A percentile compares a stretch with the other conserved stretches of the same genome.
phyloP scores from a whole-genome alignment of 2,329 filamentous ascomycete genomes.

The Cytospora chrysosperma region DNA sequence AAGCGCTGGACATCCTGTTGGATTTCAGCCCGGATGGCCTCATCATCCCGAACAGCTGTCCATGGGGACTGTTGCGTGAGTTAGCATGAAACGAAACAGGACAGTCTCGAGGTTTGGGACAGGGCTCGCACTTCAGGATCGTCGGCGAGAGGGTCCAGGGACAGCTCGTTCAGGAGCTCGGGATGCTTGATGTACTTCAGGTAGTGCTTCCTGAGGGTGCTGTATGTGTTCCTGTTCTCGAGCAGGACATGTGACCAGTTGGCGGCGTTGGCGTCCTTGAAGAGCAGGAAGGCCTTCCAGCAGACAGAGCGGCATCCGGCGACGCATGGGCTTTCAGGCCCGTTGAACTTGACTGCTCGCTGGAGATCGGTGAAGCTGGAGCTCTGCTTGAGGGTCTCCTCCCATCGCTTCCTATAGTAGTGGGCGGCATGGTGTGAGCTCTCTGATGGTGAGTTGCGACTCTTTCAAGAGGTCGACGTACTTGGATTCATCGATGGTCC shows the following conservation, averaged over 20 bases:
- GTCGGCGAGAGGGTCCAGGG: conserved; percentile 81
- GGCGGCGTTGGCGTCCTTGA: conserved; percentile 61
- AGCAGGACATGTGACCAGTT: conserved; percentile 68
- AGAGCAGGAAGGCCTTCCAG: conserved; percentile 90
- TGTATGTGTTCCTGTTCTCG: conserved; percentile 72
- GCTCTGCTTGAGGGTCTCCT: conserved; percentile 58
- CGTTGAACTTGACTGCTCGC: conserved; percentile 61
- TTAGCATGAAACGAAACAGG: conserved; percentile 13
- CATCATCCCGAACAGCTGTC: conserved; percentile 82
- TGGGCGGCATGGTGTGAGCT: background rate
- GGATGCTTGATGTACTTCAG: conserved; percentile 82
- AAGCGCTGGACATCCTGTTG: conserved; percentile 92
- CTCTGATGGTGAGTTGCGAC: background rate
- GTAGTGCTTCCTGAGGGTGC: conserved; percentile 69
- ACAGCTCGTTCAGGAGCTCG: conserved; percentile 69
- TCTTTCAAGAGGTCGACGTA: conserved; percentile 30
- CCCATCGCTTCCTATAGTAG: conserved; percentile 62
- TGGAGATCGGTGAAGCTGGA: conserved; percentile 61
- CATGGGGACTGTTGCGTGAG: conserved; percentile 72
- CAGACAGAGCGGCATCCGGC: conserved; percentile 80
- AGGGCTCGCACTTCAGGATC: conserved; percentile 55
- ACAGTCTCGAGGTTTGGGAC: background rate
- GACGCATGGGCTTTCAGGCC: conserved; percentile 61
- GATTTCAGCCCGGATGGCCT: conserved; percentile 82
- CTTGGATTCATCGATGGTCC: conserved; percentile 54